Percentiles rank a stretch among this genome's conserved stretches.
Evolutionary conservation across 768 basidiomycete species (phyloP).

Genomic region (Boletus vermiculosoides): DNA sequence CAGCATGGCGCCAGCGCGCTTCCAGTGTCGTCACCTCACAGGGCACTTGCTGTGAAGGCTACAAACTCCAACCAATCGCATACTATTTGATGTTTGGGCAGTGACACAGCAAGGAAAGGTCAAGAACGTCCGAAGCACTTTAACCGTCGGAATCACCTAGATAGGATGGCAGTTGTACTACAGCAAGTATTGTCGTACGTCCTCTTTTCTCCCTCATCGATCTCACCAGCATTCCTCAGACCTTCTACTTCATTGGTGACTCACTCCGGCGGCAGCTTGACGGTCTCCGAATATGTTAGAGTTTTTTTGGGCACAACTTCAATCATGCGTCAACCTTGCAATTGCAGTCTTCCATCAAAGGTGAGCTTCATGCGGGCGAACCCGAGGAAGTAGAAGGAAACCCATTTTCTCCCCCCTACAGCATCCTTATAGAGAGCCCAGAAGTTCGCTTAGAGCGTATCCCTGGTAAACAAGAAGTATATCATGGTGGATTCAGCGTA

Average conservation of each 20-base stretch:
- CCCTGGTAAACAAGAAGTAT: constrained; percentile 8
- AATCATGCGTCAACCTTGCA: neutral
- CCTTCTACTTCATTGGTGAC: neutral
- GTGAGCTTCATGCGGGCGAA: neutral
- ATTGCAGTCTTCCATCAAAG: neutral
- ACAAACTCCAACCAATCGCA: neutral
- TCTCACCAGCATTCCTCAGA: no score
- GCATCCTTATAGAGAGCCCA: neutral
- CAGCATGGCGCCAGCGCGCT: neutral
- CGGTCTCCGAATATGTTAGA: neutral
- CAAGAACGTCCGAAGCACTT: no score
- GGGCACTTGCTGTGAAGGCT: constrained; percentile 2
- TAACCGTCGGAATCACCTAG: no score
- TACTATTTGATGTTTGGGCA: neutral
- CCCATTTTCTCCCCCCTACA: neutral
- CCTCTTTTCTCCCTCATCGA: neutral
- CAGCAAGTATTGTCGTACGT: neutral
- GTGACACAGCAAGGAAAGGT: neutral
- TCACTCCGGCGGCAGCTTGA: neutral
- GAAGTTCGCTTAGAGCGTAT: constrained; percentile 5
- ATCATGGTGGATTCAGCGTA: constrained; percentile 10
- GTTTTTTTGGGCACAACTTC: neutral
- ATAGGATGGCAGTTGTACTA: no score
- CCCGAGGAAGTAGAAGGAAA: neutral
- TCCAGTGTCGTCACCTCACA: neutral